Conservation (phyloP, 371 early-diverging fungal genomes). For the Mortierella sp. region DNA sequence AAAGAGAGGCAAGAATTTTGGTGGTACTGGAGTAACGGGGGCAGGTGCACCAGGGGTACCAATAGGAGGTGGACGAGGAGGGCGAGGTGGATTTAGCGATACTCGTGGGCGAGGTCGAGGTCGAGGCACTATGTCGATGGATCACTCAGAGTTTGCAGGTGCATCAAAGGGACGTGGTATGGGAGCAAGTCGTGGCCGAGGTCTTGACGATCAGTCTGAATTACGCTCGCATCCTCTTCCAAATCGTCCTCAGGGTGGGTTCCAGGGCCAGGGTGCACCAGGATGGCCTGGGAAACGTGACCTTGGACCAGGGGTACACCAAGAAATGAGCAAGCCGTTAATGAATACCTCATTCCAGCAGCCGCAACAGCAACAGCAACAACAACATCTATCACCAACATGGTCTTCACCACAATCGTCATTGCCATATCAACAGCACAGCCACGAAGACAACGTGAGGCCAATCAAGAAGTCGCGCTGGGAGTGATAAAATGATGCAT, state of each 20-base stretch:
- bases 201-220: conserved; percentile 13
- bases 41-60: conserved; percentile 12
- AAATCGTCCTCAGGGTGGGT: conserved; percentile 19
- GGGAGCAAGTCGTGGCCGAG: conserved; percentile 27
- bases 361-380: background rate
- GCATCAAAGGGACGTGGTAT: conserved; percentile 15
- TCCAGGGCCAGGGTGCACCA: conserved; percentile 6
- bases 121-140: conserved; percentile 23
- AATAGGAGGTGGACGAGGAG: conserved; percentile 21
- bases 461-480: conserved; percentile 48
- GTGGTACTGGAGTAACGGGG: conserved; percentile 12
- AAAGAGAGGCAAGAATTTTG: conserved; percentile 4
- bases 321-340: background rate
- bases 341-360: background rate
- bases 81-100: conserved; percentile 8
- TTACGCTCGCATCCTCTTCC: conserved; percentile 22
- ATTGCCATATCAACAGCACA: conserved; percentile 6
- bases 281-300: conserved; percentile 34
- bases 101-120: conserved; percentile 21
- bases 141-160: conserved; percentile 11
- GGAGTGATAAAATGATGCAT: conserved; percentile 10
- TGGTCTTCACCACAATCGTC: background rate
- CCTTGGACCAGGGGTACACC: conserved; percentile 5
- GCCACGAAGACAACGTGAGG: conserved; percentile 15
- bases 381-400: conserved; percentile 4